A percentile compares a stretch with the other conserved stretches of the same genome.
Evolutionary conservation across 192 early-diverging fungal genomes (phyloP).

Genomic region (Coemansia sp.): DNA sequence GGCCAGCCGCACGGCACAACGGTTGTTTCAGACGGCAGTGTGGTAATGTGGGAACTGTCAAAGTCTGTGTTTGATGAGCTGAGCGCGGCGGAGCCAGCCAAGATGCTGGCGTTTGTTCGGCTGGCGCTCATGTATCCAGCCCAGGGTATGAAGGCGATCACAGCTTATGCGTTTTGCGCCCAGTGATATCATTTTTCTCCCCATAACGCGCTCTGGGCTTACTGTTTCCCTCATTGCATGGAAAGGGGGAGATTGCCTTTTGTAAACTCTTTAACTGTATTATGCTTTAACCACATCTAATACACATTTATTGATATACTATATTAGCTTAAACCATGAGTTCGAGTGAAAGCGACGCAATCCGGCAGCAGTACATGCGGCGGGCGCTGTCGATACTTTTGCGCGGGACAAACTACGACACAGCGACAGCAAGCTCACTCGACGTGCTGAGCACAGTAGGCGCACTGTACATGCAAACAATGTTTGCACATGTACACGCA

Average conservation of each 20-base stretch:
- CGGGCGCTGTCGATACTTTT: conserved; percentile 42
- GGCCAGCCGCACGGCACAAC: conserved; percentile 57
- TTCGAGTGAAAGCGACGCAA: conserved; percentile 15
- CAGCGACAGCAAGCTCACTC: conserved; percentile 29
- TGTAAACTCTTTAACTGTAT: too few relatives aligned
- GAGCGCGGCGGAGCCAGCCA: conserved; percentile 63
- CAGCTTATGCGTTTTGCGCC: conserved; percentile 54
- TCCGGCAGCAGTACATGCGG: conserved; percentile 34
- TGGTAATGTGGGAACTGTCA: conserved; percentile 75
- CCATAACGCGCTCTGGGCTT: background rate
- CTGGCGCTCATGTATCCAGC: conserved; percentile 74
- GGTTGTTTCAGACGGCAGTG: conserved; percentile 63
- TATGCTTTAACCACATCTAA: too few relatives aligned
- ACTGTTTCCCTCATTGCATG: too few relatives aligned
- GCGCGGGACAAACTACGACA: conserved; percentile 30
- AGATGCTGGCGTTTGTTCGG: conserved; percentile 75
- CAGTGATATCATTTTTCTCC: conserved; percentile 13
- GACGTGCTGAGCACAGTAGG: conserved; percentile 41
- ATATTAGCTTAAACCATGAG: conserved; percentile 17
- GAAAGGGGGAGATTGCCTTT: too few relatives aligned
- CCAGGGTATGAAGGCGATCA: conserved; percentile 57
- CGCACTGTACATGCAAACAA: conserved; percentile 46
- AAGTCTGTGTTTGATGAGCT: conserved; percentile 66
- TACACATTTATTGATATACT: too few relatives aligned
- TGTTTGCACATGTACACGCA: conserved; percentile 51